phyloP scores from a whole-genome alignment of 169 alveolate genomes.

The Eimeria acervulina region DNA sequence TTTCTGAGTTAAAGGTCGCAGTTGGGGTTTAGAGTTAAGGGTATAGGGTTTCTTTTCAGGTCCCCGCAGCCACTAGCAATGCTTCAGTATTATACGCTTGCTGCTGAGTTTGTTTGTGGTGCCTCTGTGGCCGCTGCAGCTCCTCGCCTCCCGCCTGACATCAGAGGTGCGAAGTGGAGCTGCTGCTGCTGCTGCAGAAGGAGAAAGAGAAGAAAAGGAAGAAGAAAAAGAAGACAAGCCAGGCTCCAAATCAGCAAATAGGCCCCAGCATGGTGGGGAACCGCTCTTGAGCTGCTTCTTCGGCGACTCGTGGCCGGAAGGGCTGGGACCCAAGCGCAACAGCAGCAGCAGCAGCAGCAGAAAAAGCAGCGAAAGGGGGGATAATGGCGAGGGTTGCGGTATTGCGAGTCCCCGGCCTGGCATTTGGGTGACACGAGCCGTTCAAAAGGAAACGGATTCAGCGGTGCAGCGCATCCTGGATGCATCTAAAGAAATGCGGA shows the following conservation, averaged over 20 bases:
- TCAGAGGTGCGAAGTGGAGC: constrained; percentile 22
- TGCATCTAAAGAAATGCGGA: background rate
- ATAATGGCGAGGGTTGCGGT: background rate
- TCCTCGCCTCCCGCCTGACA: constrained; percentile 6
- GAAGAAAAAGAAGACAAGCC: background rate
- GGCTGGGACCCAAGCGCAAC: background rate
- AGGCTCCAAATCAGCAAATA: background rate
- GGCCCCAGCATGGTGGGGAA: background rate
- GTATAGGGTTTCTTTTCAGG: background rate
- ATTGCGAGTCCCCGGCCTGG: constrained; percentile 32
- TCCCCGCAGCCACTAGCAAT: background rate
- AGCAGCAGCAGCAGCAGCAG: constrained; percentile 19
- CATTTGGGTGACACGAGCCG: constrained; percentile 8
- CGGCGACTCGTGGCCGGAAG: constrained; percentile 53
- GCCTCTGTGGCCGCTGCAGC: constrained; percentile 35
- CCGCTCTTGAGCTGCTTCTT: constrained; percentile 47
- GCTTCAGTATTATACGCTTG: background rate
- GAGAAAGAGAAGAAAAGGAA: background rate
- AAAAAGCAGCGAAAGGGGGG: background rate
- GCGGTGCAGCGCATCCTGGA: constrained; percentile 5
- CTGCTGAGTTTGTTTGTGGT: background rate
- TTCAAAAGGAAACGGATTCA: background rate
- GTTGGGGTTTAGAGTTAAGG: constrained; percentile 12
- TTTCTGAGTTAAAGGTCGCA: background rate
- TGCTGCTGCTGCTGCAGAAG: background rate